These are phyloP conservation scores for Castanea sativa DNA, from an alignment of 306 rosid genomes.

Conservation along the genomic window DNA sequence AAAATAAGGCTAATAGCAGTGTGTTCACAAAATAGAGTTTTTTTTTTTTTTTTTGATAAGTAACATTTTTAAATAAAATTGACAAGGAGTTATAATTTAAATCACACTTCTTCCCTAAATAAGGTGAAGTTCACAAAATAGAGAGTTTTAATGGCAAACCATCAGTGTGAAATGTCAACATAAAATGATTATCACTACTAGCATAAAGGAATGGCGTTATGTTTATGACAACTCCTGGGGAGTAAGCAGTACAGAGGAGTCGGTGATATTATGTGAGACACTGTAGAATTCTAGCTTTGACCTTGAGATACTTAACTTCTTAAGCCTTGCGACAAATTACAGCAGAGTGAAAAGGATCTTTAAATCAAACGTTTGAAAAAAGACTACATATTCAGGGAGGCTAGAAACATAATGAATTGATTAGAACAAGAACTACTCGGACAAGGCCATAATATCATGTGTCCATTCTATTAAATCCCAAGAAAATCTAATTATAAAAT, in stretches of 20 bases:
- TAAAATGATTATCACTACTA: background rate
- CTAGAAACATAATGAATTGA: background rate
- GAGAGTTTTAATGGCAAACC: background rate
- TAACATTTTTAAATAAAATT: too few relatives aligned
- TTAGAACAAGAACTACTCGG: background rate
- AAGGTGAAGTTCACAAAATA: background rate
- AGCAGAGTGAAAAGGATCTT: background rate
- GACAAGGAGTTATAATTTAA: too few relatives aligned
- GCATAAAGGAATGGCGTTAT: background rate
- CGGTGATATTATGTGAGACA: background rate
- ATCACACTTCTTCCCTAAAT: too few relatives aligned
- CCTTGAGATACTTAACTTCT: background rate
- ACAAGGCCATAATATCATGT: background rate
- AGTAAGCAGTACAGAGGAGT: background rate
- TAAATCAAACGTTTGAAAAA: background rate
- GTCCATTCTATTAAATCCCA: background rate
- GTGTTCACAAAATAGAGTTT: background rate
- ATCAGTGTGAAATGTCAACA: background rate
- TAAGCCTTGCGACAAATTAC: background rate
- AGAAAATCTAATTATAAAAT: background rate
- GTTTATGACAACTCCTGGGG: background rate
- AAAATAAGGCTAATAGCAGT: constrained; percentile 9
- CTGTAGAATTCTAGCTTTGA: background rate
- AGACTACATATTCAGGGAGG: background rate
- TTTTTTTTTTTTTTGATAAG: too few relatives aligned